phyloP scores from a whole-genome alignment of 306 rosid species.

The Gynostemma pentaphyllum region DNA sequence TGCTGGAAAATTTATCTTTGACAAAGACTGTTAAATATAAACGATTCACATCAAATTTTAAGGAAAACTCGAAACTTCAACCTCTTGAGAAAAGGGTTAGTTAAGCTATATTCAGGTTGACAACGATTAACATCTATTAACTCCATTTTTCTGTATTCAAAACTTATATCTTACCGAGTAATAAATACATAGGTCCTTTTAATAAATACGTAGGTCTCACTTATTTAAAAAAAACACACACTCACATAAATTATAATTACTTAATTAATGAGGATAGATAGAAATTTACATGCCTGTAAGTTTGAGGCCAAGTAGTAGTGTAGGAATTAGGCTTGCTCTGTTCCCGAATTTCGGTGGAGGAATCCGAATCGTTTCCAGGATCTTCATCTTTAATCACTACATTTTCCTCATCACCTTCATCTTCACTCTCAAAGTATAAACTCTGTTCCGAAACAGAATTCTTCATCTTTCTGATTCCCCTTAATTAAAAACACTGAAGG shows the following conservation, averaged over 20 bases:
- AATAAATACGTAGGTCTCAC: no score
- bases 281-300: constrained; percentile 56
- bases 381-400: constrained; percentile 35
- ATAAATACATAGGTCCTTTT: no score
- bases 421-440: constrained; percentile 59
- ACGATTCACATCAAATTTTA: no score
- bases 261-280: neutral
- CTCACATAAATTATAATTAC: neutral
- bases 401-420: constrained; percentile 59
- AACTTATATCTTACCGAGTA: no score
- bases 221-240: neutral
- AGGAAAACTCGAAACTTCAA: no score
- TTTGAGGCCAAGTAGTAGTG: constrained; percentile 83
- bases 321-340: constrained; percentile 54
- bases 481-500: neutral
- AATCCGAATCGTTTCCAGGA: constrained; percentile 67
- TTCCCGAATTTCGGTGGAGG: constrained; percentile 48
- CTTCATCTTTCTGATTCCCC: neutral
- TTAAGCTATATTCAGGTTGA: no score
- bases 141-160: no score
- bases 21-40: no score
- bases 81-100: no score
- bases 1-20: no score
- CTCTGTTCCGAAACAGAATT: constrained; percentile 60
- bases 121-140: no score